Conservation (phyloP, 2,329 filamentous ascomycete species). For the Pseudopyricularia javanii region DNA sequence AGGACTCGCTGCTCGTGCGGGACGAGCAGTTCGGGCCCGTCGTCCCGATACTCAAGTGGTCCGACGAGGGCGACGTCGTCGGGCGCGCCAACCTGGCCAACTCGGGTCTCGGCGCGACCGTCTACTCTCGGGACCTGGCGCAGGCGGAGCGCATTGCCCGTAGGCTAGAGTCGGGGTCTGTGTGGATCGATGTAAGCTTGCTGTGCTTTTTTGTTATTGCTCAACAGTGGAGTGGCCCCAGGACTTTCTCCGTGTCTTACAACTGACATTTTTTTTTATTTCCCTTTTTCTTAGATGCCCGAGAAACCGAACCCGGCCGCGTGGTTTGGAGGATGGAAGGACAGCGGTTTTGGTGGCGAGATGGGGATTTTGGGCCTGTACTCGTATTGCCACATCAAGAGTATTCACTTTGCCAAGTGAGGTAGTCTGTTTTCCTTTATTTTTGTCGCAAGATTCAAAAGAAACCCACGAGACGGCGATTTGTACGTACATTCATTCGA, state of each 20-base stretch:
- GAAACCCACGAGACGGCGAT: not conserved
- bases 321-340: constrained; percentile 19
- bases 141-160: constrained; percentile 38
- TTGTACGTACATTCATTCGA: not conserved
- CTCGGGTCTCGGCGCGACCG: constrained; percentile 41
- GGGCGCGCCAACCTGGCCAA: constrained; percentile 38
- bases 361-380: constrained; percentile 20
- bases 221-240: no score
- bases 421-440: not conserved
- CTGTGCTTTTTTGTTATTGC: not conserved
- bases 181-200: constrained; percentile 41
- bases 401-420: constrained; percentile 16
- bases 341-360: constrained; percentile 20
- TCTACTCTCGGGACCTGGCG: constrained; percentile 41
- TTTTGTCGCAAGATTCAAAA: not conserved
- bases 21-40: constrained; percentile 56
- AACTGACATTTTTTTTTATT: no score
- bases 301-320: constrained; percentile 17
- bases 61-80: constrained; percentile 46
- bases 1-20: constrained; percentile 38
- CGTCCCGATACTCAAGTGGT: constrained; percentile 49
- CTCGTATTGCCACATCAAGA: constrained; percentile 19
- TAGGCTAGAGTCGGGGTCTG: constrained; percentile 41
- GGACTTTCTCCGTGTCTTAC: no score
- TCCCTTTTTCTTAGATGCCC: no score